Conservation (phyloP, 2,329 filamentous ascomycete genomes). For the Colletotrichum truncatum region DNA sequence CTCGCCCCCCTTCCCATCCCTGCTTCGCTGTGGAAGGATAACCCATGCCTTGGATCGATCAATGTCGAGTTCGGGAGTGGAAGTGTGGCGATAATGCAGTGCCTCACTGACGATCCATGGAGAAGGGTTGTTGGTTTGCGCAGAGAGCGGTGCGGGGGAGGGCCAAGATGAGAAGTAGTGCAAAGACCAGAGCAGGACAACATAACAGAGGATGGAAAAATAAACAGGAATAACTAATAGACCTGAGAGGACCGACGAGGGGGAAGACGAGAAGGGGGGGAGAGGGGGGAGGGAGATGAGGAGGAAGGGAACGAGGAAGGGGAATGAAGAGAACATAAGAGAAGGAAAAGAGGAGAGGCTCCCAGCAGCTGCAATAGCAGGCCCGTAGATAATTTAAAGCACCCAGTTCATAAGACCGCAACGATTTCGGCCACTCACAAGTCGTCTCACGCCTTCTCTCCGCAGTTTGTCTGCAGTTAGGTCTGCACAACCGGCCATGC, state of each 20-base stretch:
- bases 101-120: neutral
- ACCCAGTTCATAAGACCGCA: slow-evolving; percentile 15
- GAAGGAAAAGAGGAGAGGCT: neutral
- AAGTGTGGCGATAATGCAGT: neutral
- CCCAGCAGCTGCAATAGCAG: slow-evolving; percentile 7
- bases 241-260: neutral
- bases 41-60: neutral
- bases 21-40: neutral
- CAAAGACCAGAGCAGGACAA: neutral
- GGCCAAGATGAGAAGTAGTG: neutral
- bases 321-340: neutral
- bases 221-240: neutral
- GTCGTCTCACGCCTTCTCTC: neutral
- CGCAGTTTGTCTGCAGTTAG: slow-evolving; percentile 5
- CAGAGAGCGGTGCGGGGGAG: neutral
- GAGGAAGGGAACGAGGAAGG: neutral
- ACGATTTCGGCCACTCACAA: slow-evolving; percentile 15
- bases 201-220: neutral
- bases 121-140: too few relatives aligned
- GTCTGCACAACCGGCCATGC: neutral
- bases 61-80: too few relatives aligned
- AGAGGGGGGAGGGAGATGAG: neutral
- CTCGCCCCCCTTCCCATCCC: too few relatives aligned
- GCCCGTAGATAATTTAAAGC: slow-evolving; percentile 25
- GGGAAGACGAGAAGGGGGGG: neutral